These are phyloP conservation scores for Pichia kudriavzevii DNA, from an alignment of 1,139 yeast species.

Conservation along the genomic window DNA sequence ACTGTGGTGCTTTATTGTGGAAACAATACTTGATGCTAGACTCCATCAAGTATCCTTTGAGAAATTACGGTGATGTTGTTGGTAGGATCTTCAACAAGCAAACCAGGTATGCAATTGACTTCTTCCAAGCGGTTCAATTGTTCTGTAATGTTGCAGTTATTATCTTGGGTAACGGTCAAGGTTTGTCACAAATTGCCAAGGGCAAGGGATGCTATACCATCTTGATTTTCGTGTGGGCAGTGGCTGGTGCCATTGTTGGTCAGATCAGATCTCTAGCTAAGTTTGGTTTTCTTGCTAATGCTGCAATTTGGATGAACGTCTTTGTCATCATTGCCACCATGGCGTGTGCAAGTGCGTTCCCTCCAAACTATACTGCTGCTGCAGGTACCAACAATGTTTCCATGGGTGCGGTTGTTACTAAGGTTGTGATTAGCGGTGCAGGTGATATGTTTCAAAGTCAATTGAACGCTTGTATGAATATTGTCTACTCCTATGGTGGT, in stretches of 20 bases:
- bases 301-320: constrained; percentile 38
- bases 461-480: constrained; percentile 35
- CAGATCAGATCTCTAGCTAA: constrained; percentile 34
- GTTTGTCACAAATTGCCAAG: constrained; percentile 34
- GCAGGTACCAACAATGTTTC: constrained; percentile 19
- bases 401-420: constrained; percentile 21
- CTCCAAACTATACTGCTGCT: constrained; percentile 32
- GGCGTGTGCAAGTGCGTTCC: constrained; percentile 31
- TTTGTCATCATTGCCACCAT: constrained; percentile 34
- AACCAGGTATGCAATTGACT: constrained; percentile 29
- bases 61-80: constrained; percentile 35
- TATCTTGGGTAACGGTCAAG: constrained; percentile 35
- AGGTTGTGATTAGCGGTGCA: constrained; percentile 11
- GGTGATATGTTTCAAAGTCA: constrained; percentile 26
- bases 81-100: constrained; percentile 31
- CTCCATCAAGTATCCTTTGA: constrained; percentile 35
- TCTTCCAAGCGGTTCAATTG: constrained; percentile 35
- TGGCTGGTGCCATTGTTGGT: constrained; percentile 36
- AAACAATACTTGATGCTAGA: constrained; percentile 25
- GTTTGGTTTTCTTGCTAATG: constrained; percentile 36
- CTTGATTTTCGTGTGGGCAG: constrained; percentile 35
- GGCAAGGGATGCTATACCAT: constrained; percentile 35
- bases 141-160: constrained; percentile 36
- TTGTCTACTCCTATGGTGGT: constrained; percentile 42
- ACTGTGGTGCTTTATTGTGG: constrained; percentile 21